These are phyloP conservation scores for Xylariaceae sp. DNA, from an alignment of 2,329 filamentous ascomycete species.

Conservation along the genomic window DNA sequence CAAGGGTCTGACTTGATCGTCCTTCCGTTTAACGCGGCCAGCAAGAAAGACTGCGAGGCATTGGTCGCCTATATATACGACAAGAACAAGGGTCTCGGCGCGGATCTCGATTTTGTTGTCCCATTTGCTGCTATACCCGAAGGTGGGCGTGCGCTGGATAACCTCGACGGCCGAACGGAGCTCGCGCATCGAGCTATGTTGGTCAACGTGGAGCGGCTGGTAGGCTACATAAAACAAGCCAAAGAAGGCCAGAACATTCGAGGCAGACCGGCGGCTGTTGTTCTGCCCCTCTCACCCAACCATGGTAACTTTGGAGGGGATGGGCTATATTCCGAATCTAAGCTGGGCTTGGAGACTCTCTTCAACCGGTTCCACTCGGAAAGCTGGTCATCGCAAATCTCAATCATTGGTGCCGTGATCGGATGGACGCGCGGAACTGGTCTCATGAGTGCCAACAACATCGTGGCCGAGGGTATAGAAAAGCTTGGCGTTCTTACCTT, in stretches of 20 bases:
- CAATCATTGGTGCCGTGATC: constrained; percentile 96
- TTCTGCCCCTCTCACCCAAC: constrained; percentile 94
- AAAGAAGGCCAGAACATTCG: constrained; percentile 88
- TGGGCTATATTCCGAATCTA: constrained; percentile 97
- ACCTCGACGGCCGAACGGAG: constrained; percentile 95
- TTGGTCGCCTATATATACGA: constrained; percentile 97
- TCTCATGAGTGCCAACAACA: constrained; percentile 96
- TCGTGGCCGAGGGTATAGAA: constrained; percentile 96
- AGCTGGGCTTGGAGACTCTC: constrained; percentile 93
- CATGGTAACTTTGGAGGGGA: constrained; percentile 98
- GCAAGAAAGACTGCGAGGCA: constrained; percentile 95
- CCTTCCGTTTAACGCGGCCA: constrained; percentile 98
- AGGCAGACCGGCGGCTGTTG: constrained; percentile 93
- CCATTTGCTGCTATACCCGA: constrained; percentile 98
- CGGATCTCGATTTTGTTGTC: constrained; percentile 95
- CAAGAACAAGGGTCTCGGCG: constrained; percentile 91
- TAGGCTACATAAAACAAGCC: constrained; percentile 88
- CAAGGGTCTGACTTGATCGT: constrained; percentile 96
- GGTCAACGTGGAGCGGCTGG: constrained; percentile 90
- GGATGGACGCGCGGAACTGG: constrained; percentile 99
- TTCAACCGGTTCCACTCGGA: constrained; percentile 99
- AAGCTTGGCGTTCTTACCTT: constrained; percentile 96
- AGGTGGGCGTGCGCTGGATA: constrained; percentile 95
- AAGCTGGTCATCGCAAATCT: constrained; percentile 95
- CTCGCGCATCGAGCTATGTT: constrained; percentile 98